These are phyloP conservation scores for Arxiozyma slooffiae DNA, from an alignment of 1,139 yeast species.

Conservation along the genomic window DNA sequence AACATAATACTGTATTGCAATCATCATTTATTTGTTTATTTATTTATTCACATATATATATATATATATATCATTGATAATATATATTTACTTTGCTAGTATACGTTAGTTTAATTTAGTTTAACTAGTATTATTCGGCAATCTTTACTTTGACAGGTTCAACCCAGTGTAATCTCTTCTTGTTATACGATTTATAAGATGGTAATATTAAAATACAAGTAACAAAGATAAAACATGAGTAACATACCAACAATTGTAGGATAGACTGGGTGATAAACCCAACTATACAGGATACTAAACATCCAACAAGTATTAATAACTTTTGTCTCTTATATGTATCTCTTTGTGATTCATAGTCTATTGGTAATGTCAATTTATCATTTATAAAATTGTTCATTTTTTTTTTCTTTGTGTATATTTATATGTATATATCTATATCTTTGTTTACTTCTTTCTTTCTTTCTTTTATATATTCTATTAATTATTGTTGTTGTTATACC, in stretches of 20 bases:
- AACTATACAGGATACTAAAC: slow-evolving; percentile 16
- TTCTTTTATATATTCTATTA: too few species aligned
- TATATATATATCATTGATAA: too few species aligned
- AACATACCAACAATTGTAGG: slow-evolving; percentile 11
- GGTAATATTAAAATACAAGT: slow-evolving; percentile 20
- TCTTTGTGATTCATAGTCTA: slow-evolving; percentile 26
- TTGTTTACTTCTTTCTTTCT: slow-evolving; percentile 12
- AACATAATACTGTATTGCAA: too few species aligned
- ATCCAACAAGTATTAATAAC: slow-evolving; percentile 13
- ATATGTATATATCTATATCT: slow-evolving; percentile 17
- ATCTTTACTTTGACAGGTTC: background rate
- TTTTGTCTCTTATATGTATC: slow-evolving; percentile 12
- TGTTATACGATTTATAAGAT: slow-evolving; percentile 24
- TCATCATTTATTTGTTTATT: too few species aligned
- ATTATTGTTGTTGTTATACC: too few species aligned
- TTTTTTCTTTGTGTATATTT: slow-evolving; percentile 5
- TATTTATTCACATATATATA: too few species aligned
- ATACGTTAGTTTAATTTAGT: too few species aligned
- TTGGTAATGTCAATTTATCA: slow-evolving; percentile 22
- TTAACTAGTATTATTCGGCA: background rate
- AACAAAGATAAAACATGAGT: slow-evolving; percentile 13
- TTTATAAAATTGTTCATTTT: slow-evolving; percentile 18
- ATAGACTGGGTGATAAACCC: slow-evolving; percentile 25
- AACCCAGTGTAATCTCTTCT: slow-evolving; percentile 21
- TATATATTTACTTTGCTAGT: too few species aligned